Percentiles rank a stretch among this genome's conserved stretches.
These are phyloP conservation scores for Dryadomyces quercus-mongolicae DNA, from an alignment of 2,329 filamentous ascomycete species.

Conservation along the genomic window DNA sequence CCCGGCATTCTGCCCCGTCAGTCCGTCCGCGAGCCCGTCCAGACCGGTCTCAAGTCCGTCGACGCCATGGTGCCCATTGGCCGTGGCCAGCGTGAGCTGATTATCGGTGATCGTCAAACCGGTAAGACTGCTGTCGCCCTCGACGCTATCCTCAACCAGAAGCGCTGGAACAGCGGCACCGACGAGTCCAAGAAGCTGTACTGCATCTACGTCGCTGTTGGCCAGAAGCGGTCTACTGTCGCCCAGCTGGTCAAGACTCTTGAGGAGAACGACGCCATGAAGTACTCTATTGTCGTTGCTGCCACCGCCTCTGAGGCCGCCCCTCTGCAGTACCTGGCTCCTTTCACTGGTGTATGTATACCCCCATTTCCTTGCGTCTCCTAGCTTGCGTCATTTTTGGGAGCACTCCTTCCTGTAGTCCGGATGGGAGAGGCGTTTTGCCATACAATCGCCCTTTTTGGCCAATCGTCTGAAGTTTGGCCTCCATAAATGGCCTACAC, in stretches of 20 bases:
- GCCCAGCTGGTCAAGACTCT: slow-evolving; percentile 99
- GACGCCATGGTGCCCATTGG: slow-evolving; percentile 99
- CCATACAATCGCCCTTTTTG: no score
- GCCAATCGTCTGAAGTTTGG: no score
- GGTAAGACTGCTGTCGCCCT: slow-evolving; percentile 99
- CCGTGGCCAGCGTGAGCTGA: slow-evolving; percentile 99
- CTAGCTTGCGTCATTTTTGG: no score
- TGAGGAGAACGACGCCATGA: slow-evolving; percentile 99
- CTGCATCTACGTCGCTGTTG: slow-evolving; percentile 98
- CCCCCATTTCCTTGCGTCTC: no score
- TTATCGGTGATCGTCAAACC: slow-evolving; percentile 99
- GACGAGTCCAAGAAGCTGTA: slow-evolving; percentile 99
- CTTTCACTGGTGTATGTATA: slow-evolving; percentile 82
- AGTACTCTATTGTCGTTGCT: slow-evolving; percentile 88
- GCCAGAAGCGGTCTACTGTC: slow-evolving; percentile 98
- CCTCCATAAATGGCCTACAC: no score
- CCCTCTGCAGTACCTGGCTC: slow-evolving; percentile 85
- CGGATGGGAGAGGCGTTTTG: no score
- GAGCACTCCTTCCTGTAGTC: no score
- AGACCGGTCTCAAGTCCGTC: slow-evolving; percentile 98
- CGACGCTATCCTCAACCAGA: slow-evolving; percentile 98
- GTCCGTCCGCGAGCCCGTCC: slow-evolving; percentile 96
- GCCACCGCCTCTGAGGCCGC: slow-evolving; percentile 96
- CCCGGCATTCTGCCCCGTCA: slow-evolving; percentile 94
- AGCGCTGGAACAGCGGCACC: slow-evolving; percentile 80